phyloP scores from a whole-genome alignment of 1,284 basidiomycete genomes.

The Chiua sp. region DNA sequence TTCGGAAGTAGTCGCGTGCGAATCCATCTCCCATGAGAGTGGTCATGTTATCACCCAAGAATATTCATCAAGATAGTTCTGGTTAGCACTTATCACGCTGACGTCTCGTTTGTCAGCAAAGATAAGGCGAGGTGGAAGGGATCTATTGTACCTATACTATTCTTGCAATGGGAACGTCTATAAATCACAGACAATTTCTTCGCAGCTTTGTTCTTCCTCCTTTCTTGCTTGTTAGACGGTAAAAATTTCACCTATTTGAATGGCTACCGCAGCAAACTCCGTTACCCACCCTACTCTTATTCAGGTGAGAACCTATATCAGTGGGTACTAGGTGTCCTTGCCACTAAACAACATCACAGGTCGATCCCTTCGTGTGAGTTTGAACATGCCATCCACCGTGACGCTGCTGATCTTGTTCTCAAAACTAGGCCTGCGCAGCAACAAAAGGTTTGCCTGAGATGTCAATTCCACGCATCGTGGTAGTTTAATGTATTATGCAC shows the following conservation, averaged over 20 bases:
- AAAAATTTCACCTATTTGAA: conserved; percentile 26
- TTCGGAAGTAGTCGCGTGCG: conserved; percentile 6
- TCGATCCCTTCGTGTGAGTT: conserved; percentile 36
- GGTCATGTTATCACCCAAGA: conserved; percentile 18
- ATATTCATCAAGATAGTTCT: neutral
- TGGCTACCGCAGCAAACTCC: conserved; percentile 65
- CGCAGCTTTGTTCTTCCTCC: conserved; percentile 1
- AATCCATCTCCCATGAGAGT: conserved; percentile 8
- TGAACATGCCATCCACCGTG: neutral
- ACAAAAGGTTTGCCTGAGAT: conserved; percentile 53
- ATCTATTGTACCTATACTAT: conserved; percentile 8
- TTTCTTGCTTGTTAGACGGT: neutral
- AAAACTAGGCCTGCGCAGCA: conserved; percentile 55
- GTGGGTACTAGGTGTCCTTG: neutral
- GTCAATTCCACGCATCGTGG: neutral
- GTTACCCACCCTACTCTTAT: conserved; percentile 59
- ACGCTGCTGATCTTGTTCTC: neutral
- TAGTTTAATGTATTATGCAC: neutral
- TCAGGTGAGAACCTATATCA: conserved; percentile 16
- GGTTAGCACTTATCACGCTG: neutral
- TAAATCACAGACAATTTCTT: conserved; percentile 2
- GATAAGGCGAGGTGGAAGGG: conserved; percentile 12
- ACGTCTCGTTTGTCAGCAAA: conserved; percentile 10
- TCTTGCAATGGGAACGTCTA: conserved; percentile 3
- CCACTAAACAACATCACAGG: conserved; percentile 19